These are phyloP conservation scores for Sporothrix phasma DNA, from an alignment of 2,329 filamentous ascomycete species.

Conservation along the genomic window DNA sequence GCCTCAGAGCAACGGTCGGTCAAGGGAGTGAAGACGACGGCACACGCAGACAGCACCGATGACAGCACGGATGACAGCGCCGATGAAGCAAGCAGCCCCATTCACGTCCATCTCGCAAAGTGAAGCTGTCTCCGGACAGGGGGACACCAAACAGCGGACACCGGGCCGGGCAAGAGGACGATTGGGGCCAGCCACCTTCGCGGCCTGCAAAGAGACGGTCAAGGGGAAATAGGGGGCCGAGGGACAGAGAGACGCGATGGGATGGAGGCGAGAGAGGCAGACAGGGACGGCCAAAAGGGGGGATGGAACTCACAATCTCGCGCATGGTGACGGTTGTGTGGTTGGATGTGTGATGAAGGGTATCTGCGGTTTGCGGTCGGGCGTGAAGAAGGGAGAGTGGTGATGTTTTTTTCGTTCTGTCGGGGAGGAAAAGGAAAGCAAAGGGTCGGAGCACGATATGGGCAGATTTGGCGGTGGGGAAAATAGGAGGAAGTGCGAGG, in stretches of 20 bases:
- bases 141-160: not conserved
- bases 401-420: slow-evolving; percentile 2
- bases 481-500: slow-evolving; percentile 11
- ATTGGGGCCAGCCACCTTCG: not conserved
- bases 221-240: slow-evolving; percentile 2
- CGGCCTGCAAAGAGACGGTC: slow-evolving; percentile 9
- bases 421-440: slow-evolving; percentile 3
- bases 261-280: not conserved
- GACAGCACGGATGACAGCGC: not conserved
- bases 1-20: no score
- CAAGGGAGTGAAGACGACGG: not conserved
- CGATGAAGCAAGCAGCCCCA: not conserved
- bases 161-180: not conserved
- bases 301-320: slow-evolving; percentile 54
- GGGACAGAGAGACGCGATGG: not conserved
- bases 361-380: not conserved
- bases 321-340: slow-evolving; percentile 48
- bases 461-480: slow-evolving; percentile 11
- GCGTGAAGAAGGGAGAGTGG: slow-evolving; percentile 3
- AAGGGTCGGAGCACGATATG: slow-evolving; percentile 3
- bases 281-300: not conserved
- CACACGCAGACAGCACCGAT: not conserved
- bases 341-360: slow-evolving; percentile 5
- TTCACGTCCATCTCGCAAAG: not conserved
- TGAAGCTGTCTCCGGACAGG: not conserved